These are phyloP conservation scores for Haplographium delicatum DNA, from an alignment of 495 filamentous ascomycete species.

Conservation along the genomic window DNA sequence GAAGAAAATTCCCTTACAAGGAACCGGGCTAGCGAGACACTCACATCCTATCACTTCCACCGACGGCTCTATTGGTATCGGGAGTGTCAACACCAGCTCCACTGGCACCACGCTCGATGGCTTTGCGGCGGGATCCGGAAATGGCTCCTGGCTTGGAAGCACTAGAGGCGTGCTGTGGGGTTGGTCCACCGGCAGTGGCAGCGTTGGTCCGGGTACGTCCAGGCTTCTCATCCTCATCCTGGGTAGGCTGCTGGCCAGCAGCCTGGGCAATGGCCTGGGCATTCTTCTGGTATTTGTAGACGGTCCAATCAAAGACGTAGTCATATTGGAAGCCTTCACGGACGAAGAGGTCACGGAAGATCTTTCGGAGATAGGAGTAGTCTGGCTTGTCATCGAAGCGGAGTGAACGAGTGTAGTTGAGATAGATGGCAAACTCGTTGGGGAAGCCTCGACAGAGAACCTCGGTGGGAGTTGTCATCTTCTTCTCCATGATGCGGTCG, in stretches of 20 bases:
- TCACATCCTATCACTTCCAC: slow-evolving; percentile 98
- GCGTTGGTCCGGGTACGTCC: slow-evolving; percentile 55
- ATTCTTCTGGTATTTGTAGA: slow-evolving; percentile 99
- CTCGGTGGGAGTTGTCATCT: slow-evolving; percentile 99
- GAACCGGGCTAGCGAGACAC: slow-evolving; percentile 72
- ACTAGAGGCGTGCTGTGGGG: slow-evolving; percentile 47
- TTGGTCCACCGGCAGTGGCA: slow-evolving; percentile 53
- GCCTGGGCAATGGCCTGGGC: slow-evolving; percentile 82
- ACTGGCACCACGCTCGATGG: slow-evolving; percentile 61
- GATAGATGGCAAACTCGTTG: slow-evolving; percentile 99
- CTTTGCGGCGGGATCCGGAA: slow-evolving; percentile 77
- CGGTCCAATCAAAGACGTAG: slow-evolving; percentile 99
- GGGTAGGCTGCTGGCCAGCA: slow-evolving; percentile 58
- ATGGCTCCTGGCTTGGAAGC: slow-evolving; percentile 67
- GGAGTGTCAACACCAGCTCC: slow-evolving; percentile 59
- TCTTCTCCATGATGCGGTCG: slow-evolving; percentile 99
- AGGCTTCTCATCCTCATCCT: slow-evolving; percentile 70
- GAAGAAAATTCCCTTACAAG: slow-evolving; percentile 88
- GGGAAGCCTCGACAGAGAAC: slow-evolving; percentile 99
- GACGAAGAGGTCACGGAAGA: slow-evolving; percentile 99
- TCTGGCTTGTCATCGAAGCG: slow-evolving; percentile 99
- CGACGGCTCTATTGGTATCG: slow-evolving; percentile 82
- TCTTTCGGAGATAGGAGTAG: slow-evolving; percentile 99
- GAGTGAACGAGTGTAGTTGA: slow-evolving; percentile 98
- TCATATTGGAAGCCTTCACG: slow-evolving; percentile 99